phyloP scores from a whole-genome alignment of 2,329 filamentous ascomycete genomes.

The Cladosporium oxysporum region DNA sequence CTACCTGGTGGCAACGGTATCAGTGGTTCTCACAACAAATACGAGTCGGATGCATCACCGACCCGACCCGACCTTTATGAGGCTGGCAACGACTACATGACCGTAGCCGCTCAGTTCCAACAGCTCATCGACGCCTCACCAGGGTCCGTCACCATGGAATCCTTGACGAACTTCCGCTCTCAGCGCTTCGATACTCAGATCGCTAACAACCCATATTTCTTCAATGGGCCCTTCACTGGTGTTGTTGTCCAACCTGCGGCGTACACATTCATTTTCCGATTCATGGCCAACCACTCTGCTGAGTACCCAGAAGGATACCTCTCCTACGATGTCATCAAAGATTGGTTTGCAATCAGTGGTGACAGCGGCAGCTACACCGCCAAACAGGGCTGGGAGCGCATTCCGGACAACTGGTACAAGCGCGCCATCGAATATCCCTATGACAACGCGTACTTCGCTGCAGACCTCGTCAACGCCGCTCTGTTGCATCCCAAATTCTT shows the following conservation, averaged over 20 bases:
- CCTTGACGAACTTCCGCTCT: slow-evolving; percentile 11
- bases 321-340: slow-evolving; percentile 27
- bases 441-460: slow-evolving; percentile 15
- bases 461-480: slow-evolving; percentile 27
- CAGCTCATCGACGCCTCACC: slow-evolving; percentile 33
- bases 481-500: slow-evolving; percentile 36
- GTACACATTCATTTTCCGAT: slow-evolving; percentile 34
- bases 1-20: slow-evolving; percentile 27
- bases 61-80: slow-evolving; percentile 38
- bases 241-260: slow-evolving; percentile 30
- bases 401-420: slow-evolving; percentile 37
- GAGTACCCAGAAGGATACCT: slow-evolving; percentile 29
- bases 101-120: slow-evolving; percentile 32
- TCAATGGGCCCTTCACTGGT: slow-evolving; percentile 32
- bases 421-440: slow-evolving; percentile 39
- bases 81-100: slow-evolving; percentile 33
- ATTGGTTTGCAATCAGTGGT: slow-evolving; percentile 30
- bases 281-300: slow-evolving; percentile 34
- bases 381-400: slow-evolving; percentile 30
- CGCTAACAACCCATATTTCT: slow-evolving; percentile 37
- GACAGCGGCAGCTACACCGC: slow-evolving; percentile 29
- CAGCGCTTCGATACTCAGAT: slow-evolving; percentile 25
- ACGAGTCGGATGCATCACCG: slow-evolving; percentile 39
- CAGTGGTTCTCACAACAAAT: slow-evolving; percentile 37
- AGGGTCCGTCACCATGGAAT: slow-evolving; percentile 24